phyloP scores from a whole-genome alignment of 306 rosid species.

The Boehmeria nivea region DNA sequence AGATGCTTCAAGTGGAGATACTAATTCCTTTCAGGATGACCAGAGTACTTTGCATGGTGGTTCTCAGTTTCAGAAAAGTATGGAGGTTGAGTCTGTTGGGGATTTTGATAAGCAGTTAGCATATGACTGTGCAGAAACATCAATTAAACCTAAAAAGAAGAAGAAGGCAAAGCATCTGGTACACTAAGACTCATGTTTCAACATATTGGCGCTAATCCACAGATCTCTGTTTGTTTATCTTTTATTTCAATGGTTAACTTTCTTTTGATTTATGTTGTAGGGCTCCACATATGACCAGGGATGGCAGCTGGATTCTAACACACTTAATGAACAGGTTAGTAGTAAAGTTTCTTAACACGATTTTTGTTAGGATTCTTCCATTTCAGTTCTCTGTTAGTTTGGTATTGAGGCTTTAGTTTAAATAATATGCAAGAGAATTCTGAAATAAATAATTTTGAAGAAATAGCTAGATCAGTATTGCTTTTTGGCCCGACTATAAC shows the following conservation, averaged over 20 bases:
- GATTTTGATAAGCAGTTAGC: slow-evolving; percentile 71
- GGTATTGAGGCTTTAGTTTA: no score
- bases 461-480: neutral
- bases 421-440: no score
- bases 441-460: neutral
- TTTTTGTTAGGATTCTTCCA: neutral
- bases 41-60: slow-evolving; percentile 78
- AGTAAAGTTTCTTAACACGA: slow-evolving; percentile 6
- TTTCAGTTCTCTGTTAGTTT: no score
- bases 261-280: slow-evolving; percentile 41
- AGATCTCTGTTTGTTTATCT: slow-evolving; percentile 14
- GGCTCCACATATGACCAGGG: slow-evolving; percentile 72
- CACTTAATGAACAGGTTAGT: slow-evolving; percentile 63
- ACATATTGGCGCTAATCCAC: no score
- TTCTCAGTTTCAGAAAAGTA: slow-evolving; percentile 70
- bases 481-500: neutral
- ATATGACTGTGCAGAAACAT: slow-evolving; percentile 84
- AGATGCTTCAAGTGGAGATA: slow-evolving; percentile 98
- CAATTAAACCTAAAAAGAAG: slow-evolving; percentile 84
- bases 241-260: slow-evolving; percentile 21
- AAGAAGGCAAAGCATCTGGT: slow-evolving; percentile 85
- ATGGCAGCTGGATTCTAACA: slow-evolving; percentile 81
- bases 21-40: slow-evolving; percentile 96
- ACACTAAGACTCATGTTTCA: slow-evolving; percentile 29
- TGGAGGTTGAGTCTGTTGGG: slow-evolving; percentile 90